Percentiles rank a stretch among this genome's conserved stretches.
These are phyloP conservation scores for Alternaria gansuensis DNA, from an alignment of 2,329 filamentous ascomycete genomes.

Conservation along the genomic window DNA sequence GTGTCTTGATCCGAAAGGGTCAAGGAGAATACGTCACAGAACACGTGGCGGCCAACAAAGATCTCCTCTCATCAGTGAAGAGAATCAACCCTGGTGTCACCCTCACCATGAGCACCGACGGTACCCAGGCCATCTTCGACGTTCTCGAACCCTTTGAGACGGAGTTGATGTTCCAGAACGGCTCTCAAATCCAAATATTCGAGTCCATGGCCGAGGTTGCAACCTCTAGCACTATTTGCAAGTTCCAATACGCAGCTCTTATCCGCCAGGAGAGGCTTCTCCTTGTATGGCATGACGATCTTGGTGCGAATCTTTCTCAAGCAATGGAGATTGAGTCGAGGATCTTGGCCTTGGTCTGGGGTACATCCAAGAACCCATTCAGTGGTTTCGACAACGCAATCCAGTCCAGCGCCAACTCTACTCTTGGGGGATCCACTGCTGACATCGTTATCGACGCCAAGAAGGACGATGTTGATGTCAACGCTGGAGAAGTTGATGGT, in stretches of 20 bases:
- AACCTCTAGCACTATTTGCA: constrained; percentile 67
- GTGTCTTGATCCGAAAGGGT: constrained; percentile 74
- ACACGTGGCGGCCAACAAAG: constrained; percentile 52
- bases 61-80: constrained; percentile 56
- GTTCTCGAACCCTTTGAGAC: constrained; percentile 54
- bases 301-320: constrained; percentile 72
- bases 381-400: constrained; percentile 53
- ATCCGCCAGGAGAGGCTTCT: constrained; percentile 74
- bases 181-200: constrained; percentile 59
- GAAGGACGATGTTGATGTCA: constrained; percentile 24
- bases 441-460: constrained; percentile 19
- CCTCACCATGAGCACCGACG: constrained; percentile 61
- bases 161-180: constrained; percentile 53
- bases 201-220: constrained; percentile 57
- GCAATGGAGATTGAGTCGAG: constrained; percentile 77
- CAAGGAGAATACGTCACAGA: constrained; percentile 72
- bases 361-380: constrained; percentile 56
- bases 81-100: constrained; percentile 59
- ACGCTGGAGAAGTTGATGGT: constrained; percentile 33
- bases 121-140: constrained; percentile 58
- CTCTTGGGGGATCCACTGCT: constrained; percentile 39
- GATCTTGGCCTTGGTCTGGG: constrained; percentile 75
- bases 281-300: constrained; percentile 82
- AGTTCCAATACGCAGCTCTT: constrained; percentile 82
- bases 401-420: constrained; percentile 35